Evolutionary conservation across 1,284 basidiomycete genomes (phyloP).

Genomic region (Ceraceosorus bombacis): DNA sequence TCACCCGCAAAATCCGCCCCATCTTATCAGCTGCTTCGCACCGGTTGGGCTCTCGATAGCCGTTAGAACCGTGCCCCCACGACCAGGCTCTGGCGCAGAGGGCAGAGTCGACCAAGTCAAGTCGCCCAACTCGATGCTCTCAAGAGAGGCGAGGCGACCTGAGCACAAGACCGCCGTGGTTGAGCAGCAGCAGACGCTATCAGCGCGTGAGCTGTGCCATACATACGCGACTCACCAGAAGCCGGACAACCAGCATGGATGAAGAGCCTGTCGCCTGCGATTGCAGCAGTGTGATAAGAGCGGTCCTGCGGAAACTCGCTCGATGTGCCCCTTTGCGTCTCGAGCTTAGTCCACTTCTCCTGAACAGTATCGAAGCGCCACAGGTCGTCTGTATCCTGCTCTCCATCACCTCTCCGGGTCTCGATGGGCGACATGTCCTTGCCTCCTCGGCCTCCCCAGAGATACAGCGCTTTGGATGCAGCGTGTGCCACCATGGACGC

Average conservation of each 20-base stretch:
- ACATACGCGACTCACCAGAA: conserved; percentile 6
- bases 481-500: conserved; percentile 34
- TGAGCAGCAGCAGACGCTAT: not conserved
- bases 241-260: conserved; percentile 53
- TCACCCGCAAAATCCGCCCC: conserved; percentile 46
- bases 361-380: conserved; percentile 18
- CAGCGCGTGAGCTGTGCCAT: not conserved
- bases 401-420: conserved; percentile 2
- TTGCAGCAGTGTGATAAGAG: conserved; percentile 45
- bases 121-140: conserved; percentile 16
- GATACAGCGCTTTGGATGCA: conserved; percentile 42
- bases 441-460: conserved; percentile 54
- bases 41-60: conserved; percentile 5
- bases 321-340: conserved; percentile 18
- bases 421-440: conserved; percentile 50
- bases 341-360: conserved; percentile 39
- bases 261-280: conserved; percentile 47
- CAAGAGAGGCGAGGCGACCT: conserved; percentile 7
- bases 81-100: conserved; percentile 49
- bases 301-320: conserved; percentile 33
- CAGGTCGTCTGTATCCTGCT: conserved; percentile 10
- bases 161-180: not conserved
- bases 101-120: conserved; percentile 51
- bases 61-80: conserved; percentile 49
- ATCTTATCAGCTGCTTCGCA: conserved; percentile 15